phyloP scores from a whole-genome alignment of 2,329 filamentous ascomycete species.

The Colletotrichum orbiculare region DNA sequence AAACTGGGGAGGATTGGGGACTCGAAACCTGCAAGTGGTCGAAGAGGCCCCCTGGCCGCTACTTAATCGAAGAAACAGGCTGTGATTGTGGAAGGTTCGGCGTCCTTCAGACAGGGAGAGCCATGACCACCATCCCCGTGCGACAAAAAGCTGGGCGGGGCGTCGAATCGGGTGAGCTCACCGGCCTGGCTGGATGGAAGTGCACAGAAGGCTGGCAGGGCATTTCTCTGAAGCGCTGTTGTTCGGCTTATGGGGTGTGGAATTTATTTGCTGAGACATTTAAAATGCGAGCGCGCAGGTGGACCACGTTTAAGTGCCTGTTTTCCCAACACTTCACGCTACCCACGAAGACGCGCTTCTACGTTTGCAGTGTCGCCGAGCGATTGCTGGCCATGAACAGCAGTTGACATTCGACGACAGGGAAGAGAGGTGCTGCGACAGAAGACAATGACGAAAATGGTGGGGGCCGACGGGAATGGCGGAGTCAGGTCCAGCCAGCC shows the following conservation, averaged over 20 bases:
- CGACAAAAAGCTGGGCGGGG: constrained; percentile 31
- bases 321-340: too few species aligned
- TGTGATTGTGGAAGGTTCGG: constrained; percentile 42
- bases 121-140: constrained; percentile 31
- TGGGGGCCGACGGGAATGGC: constrained; percentile 35
- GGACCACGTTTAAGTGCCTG: too few species aligned
- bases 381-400: background rate
- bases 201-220: constrained; percentile 31
- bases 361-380: background rate
- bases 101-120: constrained; percentile 30
- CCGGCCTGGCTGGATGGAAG: constrained; percentile 31
- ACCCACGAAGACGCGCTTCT: background rate
- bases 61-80: constrained; percentile 34
- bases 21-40: constrained; percentile 12
- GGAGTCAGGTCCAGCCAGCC: constrained; percentile 33
- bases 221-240: background rate
- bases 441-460: constrained; percentile 35
- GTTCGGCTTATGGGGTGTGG: too few species aligned
- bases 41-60: constrained; percentile 20
- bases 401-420: background rate
- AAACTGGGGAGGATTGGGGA: constrained; percentile 13
- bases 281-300: too few species aligned
- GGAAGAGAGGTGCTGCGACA: constrained; percentile 6
- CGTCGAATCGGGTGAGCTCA: constrained; percentile 35
- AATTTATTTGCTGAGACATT: too few species aligned